phyloP scores from a whole-genome alignment of 805 yeast species.

The Maudiozyma serrabonitensis region DNA sequence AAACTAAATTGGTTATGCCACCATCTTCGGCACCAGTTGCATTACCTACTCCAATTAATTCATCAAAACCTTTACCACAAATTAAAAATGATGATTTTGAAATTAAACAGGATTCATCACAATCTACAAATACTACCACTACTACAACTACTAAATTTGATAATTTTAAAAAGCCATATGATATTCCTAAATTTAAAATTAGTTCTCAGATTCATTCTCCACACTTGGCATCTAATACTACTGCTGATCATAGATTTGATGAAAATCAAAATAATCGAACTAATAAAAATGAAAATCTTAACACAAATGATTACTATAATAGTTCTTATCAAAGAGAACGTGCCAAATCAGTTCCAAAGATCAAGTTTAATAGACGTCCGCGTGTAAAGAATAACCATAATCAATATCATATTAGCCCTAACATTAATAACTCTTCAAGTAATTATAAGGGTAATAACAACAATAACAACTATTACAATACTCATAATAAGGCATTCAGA shows the following conservation, averaged over 20 bases:
- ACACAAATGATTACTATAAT: background rate
- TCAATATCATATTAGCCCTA: background rate
- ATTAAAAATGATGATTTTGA: conserved; percentile 6
- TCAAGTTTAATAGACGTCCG: conserved; percentile 22
- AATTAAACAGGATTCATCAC: background rate
- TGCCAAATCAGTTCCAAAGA: conserved; percentile 25
- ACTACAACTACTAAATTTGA: background rate
- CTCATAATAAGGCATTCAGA: conserved; percentile 20
- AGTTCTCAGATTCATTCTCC: conserved; percentile 1
- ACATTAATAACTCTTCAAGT: too few species aligned
- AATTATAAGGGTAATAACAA: conserved; percentile 5
- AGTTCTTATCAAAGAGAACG: conserved; percentile 8
- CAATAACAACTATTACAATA: conserved; percentile 6
- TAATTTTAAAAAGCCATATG: conserved; percentile 5
- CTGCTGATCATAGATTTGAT: background rate
- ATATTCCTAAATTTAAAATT: conserved; percentile 6
- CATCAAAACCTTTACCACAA: conserved; percentile 14
- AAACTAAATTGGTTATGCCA: conserved; percentile 15
- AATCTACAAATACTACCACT: background rate
- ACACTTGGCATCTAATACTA: background rate
- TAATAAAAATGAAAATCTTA: background rate
- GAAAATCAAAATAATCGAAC: background rate
- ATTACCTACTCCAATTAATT: conserved; percentile 23
- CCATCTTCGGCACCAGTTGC: conserved; percentile 27
- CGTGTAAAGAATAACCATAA: conserved; percentile 10